Conservation (phyloP, 352 stramenopile genomes). For the Achlya hypogyna region DNA sequence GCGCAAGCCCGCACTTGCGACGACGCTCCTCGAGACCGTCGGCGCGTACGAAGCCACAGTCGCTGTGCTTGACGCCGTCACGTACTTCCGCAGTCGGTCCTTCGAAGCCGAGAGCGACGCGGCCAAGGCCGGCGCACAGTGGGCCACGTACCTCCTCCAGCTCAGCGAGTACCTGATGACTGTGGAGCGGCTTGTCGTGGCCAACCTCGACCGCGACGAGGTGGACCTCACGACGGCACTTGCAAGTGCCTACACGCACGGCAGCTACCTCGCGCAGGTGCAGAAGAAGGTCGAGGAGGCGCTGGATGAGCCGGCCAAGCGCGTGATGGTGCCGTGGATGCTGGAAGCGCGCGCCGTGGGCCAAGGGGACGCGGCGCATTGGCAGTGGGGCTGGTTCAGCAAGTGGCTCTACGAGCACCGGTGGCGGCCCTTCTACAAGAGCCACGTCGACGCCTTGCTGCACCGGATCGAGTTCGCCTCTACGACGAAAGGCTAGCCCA, state of each 20-base stretch:
- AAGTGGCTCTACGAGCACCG: constrained; percentile 1
- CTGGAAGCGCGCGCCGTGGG: not conserved
- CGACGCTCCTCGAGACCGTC: not conserved
- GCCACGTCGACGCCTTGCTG: not conserved
- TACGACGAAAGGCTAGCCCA: not conserved
- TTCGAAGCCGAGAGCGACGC: not conserved
- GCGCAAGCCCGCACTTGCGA: not conserved
- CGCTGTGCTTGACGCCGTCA: not conserved
- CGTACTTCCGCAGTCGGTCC: not conserved
- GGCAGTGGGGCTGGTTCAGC: constrained; percentile 17
- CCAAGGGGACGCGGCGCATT: not conserved
- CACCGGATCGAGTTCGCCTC: not conserved
- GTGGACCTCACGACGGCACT: not conserved
- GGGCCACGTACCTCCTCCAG: not conserved
- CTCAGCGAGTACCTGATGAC: constrained; percentile 9
- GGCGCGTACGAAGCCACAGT: not conserved
- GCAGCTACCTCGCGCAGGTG: not conserved
- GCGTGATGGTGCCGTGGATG: constrained; percentile 16
- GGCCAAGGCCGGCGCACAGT: not conserved
- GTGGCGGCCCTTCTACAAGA: constrained; percentile 4
- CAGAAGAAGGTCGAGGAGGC: constrained; percentile 5
- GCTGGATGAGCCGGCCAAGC: not conserved
- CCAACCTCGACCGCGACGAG: constrained; percentile 10
- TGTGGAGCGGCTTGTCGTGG: not conserved
- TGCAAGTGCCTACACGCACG: not conserved